Evolutionary conservation across 352 stramenopile species (phyloP).

Genomic region (Plasmopara muralis): DNA sequence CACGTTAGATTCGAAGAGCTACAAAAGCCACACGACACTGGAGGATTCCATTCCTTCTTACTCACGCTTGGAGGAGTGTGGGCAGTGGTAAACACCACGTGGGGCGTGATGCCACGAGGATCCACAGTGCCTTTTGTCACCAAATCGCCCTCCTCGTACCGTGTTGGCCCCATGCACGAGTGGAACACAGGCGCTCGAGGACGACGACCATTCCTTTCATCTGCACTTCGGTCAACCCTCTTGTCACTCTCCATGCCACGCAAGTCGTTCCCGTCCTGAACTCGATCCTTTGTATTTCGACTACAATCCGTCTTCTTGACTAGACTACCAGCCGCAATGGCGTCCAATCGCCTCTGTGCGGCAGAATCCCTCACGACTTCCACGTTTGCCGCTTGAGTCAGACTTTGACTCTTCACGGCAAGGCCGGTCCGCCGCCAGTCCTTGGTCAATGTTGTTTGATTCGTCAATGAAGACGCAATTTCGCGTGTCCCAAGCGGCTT

Average conservation of each 20-base stretch:
- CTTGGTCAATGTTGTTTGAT: not conserved
- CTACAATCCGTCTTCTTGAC: not conserved
- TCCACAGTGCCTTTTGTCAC: constrained; percentile 42
- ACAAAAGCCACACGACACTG: constrained; percentile 58
- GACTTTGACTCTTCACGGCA: not conserved
- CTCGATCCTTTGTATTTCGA: not conserved
- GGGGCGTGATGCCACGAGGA: constrained; percentile 51
- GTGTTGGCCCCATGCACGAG: constrained; percentile 16
- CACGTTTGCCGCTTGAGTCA: not conserved
- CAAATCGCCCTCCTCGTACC: constrained; percentile 42
- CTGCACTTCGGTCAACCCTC: constrained; percentile 7
- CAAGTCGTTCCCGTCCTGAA: too few species aligned
- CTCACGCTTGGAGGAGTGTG: constrained; percentile 47
- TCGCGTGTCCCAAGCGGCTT: constrained; percentile 13
- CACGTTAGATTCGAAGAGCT: constrained; percentile 64
- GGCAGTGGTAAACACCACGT: constrained; percentile 50
- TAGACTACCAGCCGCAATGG: not conserved
- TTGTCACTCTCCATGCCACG: constrained; percentile 11
- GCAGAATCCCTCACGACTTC: not conserved
- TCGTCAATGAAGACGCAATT: not conserved
- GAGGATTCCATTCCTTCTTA: constrained; percentile 33
- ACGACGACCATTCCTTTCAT: constrained; percentile 12
- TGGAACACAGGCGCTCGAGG: constrained; percentile 24
- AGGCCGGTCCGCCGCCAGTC: constrained; percentile 2
- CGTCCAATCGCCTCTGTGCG: constrained; percentile 8